Evolutionary conservation across 78 protist genomes (phyloP), one percentile per base, ranked within the genome.

Genomic region (Dictyostelium capitatum): DNA sequence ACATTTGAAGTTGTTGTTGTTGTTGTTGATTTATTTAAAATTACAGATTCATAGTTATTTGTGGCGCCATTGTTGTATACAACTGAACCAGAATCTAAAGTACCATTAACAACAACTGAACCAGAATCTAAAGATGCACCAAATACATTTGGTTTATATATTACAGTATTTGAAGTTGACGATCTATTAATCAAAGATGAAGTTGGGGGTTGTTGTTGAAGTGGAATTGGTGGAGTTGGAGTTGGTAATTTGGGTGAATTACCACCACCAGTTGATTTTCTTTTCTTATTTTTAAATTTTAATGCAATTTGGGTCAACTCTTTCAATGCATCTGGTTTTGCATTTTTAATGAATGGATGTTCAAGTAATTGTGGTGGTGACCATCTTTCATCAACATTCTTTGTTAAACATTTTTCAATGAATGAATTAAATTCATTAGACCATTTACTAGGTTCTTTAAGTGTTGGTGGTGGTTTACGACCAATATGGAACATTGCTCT

Each of bases 401-500:
- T 91, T 1, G 83, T 57, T 79, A 91, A 47, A 83, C 89, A 79
- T n/a, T 30, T 15, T 4, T 82, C 95, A 17, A 91, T 20, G 30
- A 91, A 91, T 4, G 50, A 30, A 8, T 20, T 37, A 43, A 91
- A 91, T 6, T 81, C 89, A 25, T 56, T 43, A 15, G 79, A 59
- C 92, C 89, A 91, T 37, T 65, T 67, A 57, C 65, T 77, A 20
- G 95, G 95, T 5, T 91, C 90, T 25, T 53, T 91, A 2, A 91
- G 67, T 3, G 89, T 80, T 41, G 95, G 95, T 19, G 95, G 90
- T 37, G 95, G 83, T 74, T 79, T 91, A 48, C 89, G 47, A 4
- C 62, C 90, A 30, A 91, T 82, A 90, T 82, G 82, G 46, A 23
- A 83, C 95, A 91, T 91, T 25, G 95, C 95, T 28, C 85, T 82